Base-by-base conservation (phyloP, 2,329 filamentous ascomycete genomes). In the Apiospora sp. region DNA sequence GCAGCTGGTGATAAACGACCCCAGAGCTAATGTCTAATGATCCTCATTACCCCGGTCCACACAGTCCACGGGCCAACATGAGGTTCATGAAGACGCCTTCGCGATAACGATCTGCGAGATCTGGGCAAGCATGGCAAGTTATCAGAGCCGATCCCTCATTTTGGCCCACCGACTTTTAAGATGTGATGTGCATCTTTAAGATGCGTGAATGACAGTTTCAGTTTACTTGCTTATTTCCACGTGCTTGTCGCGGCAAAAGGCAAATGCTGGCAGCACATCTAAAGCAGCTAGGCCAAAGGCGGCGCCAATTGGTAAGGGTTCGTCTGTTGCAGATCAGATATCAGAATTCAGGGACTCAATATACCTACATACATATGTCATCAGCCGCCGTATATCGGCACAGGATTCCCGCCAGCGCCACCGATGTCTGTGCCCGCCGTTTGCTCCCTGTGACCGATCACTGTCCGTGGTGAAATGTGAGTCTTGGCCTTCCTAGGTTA, bases 71-170 rank as follows among this genome's bases (percentile, higher is more conserved):
- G 58, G 34, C 58, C 58, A 64, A 64, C 58, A 64, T 64, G 58
- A 64, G 58, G 58, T 64, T 41, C 58, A 22, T 41, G 34, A 64
- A 41, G 41, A 41, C 34, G 34, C 19, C 19, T 41, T 64, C 58
- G 58, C 58, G 58, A 64, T 64, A 14, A 41, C 34, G 58, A 64
- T 64, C 58, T 64, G 58, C 58, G 58, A 64, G 58, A 64, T 64
- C 58, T 64, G 30, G 58, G n/a, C 58, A 64, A 64, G 58, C 58
- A 41, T 64, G 19, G 13, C 58, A n/a, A 41, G 34, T n/a, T 41
- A n/a, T 2, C 22, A 41, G 58, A 64, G 58, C 5, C 58, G 58
- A 64, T 64, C 58, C 58, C 58, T 64, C 58, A 49, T 64, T 64
- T 37, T 37, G 58, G 58, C 58, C 58, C 58, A 64, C 34, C 34